Base-by-base conservation (phyloP, 148 eudicot species). In the Amaranthus palmeri region DNA sequence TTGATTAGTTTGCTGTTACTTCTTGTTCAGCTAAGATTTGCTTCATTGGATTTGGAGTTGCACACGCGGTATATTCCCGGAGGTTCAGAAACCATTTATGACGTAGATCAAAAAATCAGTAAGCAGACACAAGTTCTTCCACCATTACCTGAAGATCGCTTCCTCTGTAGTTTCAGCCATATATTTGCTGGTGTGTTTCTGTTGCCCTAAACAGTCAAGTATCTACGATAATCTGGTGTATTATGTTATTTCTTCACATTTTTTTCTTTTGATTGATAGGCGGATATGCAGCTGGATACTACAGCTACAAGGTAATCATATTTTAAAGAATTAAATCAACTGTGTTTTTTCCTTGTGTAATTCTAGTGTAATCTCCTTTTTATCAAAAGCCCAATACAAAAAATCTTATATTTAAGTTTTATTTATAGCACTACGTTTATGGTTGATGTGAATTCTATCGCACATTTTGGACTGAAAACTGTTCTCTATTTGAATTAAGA, bases 281-380 rank as follows among this genome's bases (percentile, higher is more conserved):
- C 69, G 97, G 97, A 79, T 95, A 95, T 85, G 96, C 99, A 10
- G 97, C 99, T 81, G 99, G 99, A 64, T 95, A 92, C 77, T 95
- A 95, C 81, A 95, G 99, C 78, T 95, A 95, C 83, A 92, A 89
- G 99, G 97, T 92, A 71, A 60, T 61, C 10, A 47, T 25, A 48
- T 47, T 43, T 43, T 63, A 61, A 69, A 11, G 10, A 48, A 62
- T 36, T 45, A 61, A 56, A 46, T 72, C 49, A 13, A 13, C 36
- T 2, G 36, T 25, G 36, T 25, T 25, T 25, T 25, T 25, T 25
- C 36, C 36, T 25, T 25, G 36, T 25, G 36, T 25, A 25, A 25
- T 25, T 25, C 36, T 25, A 25, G 36, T 25, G 36, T 25, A 0
- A 2, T 25, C 36, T 25, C 36, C 36, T 25, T 25, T 25, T 25